Conservation (phyloP, 106 monocot genomes). For the Triglochin maritima region DNA sequence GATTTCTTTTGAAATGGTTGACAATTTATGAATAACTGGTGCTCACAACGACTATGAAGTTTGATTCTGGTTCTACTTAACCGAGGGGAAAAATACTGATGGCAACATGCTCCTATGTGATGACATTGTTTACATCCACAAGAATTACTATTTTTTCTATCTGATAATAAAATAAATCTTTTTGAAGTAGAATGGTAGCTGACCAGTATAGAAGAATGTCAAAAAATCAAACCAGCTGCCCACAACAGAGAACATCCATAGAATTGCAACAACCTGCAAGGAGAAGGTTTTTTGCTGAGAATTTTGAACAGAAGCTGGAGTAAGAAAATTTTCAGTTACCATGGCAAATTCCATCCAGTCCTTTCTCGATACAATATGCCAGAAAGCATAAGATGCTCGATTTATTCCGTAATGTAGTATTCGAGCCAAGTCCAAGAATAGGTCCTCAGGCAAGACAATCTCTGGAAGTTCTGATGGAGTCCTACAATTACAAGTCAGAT, state of each 20-base stretch:
- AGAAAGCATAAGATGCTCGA: conserved; percentile 34
- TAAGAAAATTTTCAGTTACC: conserved; percentile 2
- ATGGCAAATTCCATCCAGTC: conserved; percentile 22
- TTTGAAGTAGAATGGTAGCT: conserved; percentile 1
- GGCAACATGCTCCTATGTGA: not conserved
- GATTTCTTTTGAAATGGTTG: not conserved
- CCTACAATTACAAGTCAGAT: too few relatives aligned
- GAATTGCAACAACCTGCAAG: conserved; percentile 12
- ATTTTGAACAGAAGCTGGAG: not conserved
- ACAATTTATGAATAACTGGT: not conserved
- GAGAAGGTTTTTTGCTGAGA: not conserved
- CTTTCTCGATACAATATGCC: conserved; percentile 38
- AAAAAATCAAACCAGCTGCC: conserved; percentile 26
- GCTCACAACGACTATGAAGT: not conserved
- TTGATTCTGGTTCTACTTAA: too few relatives aligned
- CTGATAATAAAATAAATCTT: not conserved
- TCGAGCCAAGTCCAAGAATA: conserved; percentile 27
- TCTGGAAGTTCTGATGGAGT: conserved; percentile 20
- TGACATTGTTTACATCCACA: not conserved
- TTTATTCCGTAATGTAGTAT: conserved; percentile 28
- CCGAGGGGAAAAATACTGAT: too few relatives aligned
- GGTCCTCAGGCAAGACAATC: conserved; percentile 32
- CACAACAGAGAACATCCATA: conserved; percentile 21
- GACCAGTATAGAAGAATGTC: conserved; percentile 28
- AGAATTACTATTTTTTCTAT: not conserved